Conservation (phyloP, 1,284 basidiomycete genomes). For the Spongispora temasekensis region DNA sequence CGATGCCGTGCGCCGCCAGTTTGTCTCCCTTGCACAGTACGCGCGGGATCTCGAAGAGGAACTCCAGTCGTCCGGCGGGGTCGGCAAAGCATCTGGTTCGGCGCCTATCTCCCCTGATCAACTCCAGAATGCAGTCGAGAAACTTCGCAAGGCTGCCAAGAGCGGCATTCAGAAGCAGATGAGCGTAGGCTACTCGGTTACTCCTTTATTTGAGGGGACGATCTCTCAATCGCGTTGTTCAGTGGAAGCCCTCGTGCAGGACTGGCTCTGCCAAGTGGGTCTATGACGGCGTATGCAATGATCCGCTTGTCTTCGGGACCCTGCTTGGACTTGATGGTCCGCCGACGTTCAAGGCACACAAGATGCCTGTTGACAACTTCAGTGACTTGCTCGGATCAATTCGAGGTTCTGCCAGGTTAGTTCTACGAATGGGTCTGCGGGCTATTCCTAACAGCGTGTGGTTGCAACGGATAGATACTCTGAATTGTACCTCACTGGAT, state of each 20-base stretch:
- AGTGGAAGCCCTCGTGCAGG: slow-evolving; percentile 60
- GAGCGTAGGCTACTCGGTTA: slow-evolving; percentile 37
- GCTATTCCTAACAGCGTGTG: not conserved
- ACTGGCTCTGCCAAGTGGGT: slow-evolving; percentile 48
- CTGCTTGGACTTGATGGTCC: slow-evolving; percentile 47
- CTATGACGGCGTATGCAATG: slow-evolving; percentile 57
- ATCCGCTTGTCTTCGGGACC: slow-evolving; percentile 53
- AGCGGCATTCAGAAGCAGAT: slow-evolving; percentile 60
- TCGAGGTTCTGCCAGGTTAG: slow-evolving; percentile 31
- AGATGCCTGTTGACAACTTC: slow-evolving; percentile 49
- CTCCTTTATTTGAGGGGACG: not conserved
- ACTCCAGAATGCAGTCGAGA: slow-evolving; percentile 47
- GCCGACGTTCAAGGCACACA: slow-evolving; percentile 56
- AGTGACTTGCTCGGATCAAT: slow-evolving; percentile 39
- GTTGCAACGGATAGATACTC: slow-evolving; percentile 7
- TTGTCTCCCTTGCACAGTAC: slow-evolving; percentile 47
- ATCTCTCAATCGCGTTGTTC: slow-evolving; percentile 1
- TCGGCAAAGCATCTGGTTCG: slow-evolving; percentile 28
- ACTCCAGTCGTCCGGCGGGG: slow-evolving; percentile 11
- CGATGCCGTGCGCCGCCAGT: slow-evolving; percentile 32
- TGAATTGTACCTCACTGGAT: slow-evolving; percentile 42
- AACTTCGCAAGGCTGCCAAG: slow-evolving; percentile 45
- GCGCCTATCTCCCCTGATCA: slow-evolving; percentile 43
- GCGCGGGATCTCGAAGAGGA: slow-evolving; percentile 45
- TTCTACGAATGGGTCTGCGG: not conserved